phyloP scores from a whole-genome alignment of 768 basidiomycete species.

The Phylloporus arenicola region DNA sequence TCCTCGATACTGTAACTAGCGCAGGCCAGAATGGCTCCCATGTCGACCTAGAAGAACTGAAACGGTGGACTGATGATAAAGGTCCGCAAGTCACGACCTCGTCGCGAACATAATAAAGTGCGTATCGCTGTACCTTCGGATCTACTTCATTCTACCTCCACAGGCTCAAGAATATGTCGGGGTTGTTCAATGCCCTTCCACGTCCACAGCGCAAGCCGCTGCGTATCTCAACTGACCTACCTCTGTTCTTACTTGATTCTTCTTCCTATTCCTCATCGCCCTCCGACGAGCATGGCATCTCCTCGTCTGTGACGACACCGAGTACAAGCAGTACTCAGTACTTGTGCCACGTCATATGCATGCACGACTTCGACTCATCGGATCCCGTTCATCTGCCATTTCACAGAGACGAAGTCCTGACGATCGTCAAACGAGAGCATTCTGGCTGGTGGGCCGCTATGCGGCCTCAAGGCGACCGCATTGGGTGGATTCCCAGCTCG shows the following conservation, averaged over 20 bases:
- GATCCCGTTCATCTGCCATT: constrained; percentile 62
- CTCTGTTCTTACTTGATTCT: constrained; percentile 33
- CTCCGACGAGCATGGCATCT: neutral
- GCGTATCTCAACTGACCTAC: constrained; percentile 31
- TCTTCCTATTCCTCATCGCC: constrained; percentile 19
- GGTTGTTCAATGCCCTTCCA: neutral
- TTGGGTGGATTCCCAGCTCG: constrained; percentile 76
- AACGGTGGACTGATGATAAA: neutral
- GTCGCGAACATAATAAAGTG: constrained; percentile 7
- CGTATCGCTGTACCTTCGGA: neutral
- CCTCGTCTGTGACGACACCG: constrained; percentile 22
- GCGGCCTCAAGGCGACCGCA: constrained; percentile 41
- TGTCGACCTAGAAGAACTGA: neutral
- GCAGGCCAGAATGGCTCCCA: neutral
- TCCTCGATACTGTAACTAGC: neutral
- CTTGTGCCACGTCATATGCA: constrained; percentile 46
- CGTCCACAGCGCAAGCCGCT: constrained; percentile 15
- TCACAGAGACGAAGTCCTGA: constrained; percentile 59
- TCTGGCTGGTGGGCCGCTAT: constrained; percentile 84
- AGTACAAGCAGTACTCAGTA: constrained; percentile 30
- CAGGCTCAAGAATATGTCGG: constrained; percentile 8
- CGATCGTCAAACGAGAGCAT: constrained; percentile 61
- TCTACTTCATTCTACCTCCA: neutral
- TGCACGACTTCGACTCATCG: constrained; percentile 61
- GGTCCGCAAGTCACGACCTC: neutral